phyloP scores from a whole-genome alignment of 495 filamentous ascomycete species.

The Xylaria longipes region DNA sequence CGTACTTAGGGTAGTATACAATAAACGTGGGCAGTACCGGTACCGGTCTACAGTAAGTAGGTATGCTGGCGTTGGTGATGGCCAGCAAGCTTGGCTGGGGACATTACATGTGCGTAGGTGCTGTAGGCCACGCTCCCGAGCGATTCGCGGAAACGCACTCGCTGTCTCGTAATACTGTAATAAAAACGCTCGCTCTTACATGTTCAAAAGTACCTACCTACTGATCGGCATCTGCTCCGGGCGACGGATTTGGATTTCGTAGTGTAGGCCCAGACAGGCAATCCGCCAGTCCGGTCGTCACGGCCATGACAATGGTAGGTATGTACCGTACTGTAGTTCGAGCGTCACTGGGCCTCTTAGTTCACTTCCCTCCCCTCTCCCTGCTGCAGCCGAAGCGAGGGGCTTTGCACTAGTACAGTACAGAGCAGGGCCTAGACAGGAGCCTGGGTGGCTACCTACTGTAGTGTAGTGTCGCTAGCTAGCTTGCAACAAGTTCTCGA shows the following conservation, averaged over 20 bases:
- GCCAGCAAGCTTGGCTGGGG: no score
- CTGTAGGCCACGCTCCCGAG: not conserved
- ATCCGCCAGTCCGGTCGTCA: constrained; percentile 14
- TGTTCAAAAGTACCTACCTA: no score
- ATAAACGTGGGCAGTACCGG: not conserved
- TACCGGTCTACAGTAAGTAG: no score
- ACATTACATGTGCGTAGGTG: no score
- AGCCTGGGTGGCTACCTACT: not conserved
- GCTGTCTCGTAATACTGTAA: no score
- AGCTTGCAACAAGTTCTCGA: not conserved
- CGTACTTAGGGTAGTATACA: not conserved
- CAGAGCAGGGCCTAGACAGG: not conserved
- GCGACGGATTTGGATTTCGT: constrained; percentile 20
- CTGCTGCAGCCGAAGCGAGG: constrained; percentile 22
- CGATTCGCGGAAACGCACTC: no score
- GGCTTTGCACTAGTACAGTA: not conserved
- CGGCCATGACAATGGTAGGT: not conserved
- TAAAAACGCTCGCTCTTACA: no score
- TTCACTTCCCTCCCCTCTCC: not conserved
- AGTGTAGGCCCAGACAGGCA: constrained; percentile 23
- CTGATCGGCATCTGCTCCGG: constrained; percentile 5
- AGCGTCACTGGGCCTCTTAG: constrained; percentile 1
- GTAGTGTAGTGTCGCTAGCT: constrained; percentile 3
- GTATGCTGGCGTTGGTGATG: no score
- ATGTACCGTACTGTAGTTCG: constrained; percentile 9